A percentile compares a stretch with the other conserved stretches of the same genome.
Evolutionary conservation across 306 rosid genomes (phyloP).

Genomic region (Cotoneaster glaucophyllus): DNA sequence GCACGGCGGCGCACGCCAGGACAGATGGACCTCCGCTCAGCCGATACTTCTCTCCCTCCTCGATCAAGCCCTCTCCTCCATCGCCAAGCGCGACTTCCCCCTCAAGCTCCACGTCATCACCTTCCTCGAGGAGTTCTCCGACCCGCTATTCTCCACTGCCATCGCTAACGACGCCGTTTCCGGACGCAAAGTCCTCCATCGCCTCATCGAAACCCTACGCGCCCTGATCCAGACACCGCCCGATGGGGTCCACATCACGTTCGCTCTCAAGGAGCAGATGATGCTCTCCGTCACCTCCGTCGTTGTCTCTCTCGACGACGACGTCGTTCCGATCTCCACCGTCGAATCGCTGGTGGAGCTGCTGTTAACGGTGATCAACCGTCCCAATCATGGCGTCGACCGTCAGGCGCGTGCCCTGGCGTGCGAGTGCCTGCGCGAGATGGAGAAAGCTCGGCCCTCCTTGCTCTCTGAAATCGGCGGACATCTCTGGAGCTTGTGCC

Average conservation of each 20-base stretch:
- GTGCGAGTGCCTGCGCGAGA: conserved; percentile 83
- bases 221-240: conserved; percentile 51
- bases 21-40: conserved; percentile 43
- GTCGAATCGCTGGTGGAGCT: conserved; percentile 55
- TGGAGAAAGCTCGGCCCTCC: conserved; percentile 65
- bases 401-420: conserved; percentile 69
- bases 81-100: conserved; percentile 67
- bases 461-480: conserved; percentile 75
- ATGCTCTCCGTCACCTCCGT: conserved; percentile 75
- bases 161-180: not conserved
- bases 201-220: conserved; percentile 54
- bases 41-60: conserved; percentile 28
- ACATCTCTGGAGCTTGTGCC: conserved; percentile 83
- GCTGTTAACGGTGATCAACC: conserved; percentile 58
- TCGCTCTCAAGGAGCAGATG: conserved; percentile 69
- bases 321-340: conserved; percentile 9
- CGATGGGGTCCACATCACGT: conserved; percentile 43
- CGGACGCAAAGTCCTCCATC: conserved; percentile 26
- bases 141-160: conserved; percentile 24
- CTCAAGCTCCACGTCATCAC: conserved; percentile 53
- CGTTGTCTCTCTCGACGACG: conserved; percentile 39
- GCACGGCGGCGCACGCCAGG: conserved; percentile 44
- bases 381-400: conserved; percentile 68
- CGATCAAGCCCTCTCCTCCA: conserved; percentile 59
- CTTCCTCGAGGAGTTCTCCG: conserved; percentile 78